Conservation (phyloP, 441 rosid genomes). For the Viola pubescens region DNA sequence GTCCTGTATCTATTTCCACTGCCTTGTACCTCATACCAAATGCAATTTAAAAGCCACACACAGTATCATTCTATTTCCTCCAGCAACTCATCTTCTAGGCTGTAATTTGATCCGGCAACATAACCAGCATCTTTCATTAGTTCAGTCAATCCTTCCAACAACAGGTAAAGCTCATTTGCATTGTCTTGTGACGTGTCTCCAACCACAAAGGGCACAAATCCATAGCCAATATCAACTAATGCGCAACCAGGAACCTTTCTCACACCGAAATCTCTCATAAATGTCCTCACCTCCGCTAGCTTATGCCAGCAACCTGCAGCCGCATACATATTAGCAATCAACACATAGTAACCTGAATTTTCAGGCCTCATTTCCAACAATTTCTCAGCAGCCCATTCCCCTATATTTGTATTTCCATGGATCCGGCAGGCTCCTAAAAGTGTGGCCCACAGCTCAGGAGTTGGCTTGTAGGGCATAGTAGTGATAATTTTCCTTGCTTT, state of each 20-base stretch:
- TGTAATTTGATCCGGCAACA: slow-evolving; percentile 20
- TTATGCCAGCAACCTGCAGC: slow-evolving; percentile 57
- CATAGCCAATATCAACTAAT: slow-evolving; percentile 52
- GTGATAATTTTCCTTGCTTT: slow-evolving; percentile 44
- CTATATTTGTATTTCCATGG: slow-evolving; percentile 41
- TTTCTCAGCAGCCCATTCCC: slow-evolving; percentile 74
- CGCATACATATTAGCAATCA: slow-evolving; percentile 65
- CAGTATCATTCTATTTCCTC: slow-evolving; percentile 27
- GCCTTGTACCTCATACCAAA: too few relatives aligned
- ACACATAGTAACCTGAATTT: slow-evolving; percentile 50
- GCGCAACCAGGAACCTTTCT: slow-evolving; percentile 66
- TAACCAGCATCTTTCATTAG: slow-evolving; percentile 40
- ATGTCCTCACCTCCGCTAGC: slow-evolving; percentile 51
- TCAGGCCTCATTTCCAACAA: slow-evolving; percentile 52
- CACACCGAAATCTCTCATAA: slow-evolving; percentile 59
- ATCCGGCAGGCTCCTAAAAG: slow-evolving; percentile 60
- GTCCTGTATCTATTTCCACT: too few relatives aligned
- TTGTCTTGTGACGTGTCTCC: slow-evolving; percentile 45
- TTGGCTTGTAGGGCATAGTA: slow-evolving; percentile 50
- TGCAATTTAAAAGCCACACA: too few relatives aligned
- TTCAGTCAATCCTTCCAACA: slow-evolving; percentile 57
- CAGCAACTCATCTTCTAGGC: slow-evolving; percentile 29
- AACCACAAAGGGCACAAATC: slow-evolving; percentile 43
- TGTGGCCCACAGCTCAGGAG: slow-evolving; percentile 60
- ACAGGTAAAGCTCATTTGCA: slow-evolving; percentile 32